These are phyloP conservation scores for Yarrowia sp. DNA, from an alignment of 805 yeast genomes.

Conservation along the genomic window DNA sequence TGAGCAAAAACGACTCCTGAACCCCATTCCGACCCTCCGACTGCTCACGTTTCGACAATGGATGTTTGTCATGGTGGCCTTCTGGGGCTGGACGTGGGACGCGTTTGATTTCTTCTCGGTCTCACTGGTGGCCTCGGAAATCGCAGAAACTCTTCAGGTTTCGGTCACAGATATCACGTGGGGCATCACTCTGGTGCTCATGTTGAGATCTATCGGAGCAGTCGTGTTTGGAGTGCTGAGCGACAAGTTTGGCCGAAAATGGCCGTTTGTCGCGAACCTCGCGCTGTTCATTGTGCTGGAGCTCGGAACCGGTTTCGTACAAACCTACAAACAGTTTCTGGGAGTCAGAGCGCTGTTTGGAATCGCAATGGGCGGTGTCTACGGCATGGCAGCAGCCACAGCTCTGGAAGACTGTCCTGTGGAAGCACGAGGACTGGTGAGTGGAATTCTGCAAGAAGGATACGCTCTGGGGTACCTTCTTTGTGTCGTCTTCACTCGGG, in stretches of 20 bases:
- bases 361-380: conserved; percentile 11
- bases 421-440: not conserved
- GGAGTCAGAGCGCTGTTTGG: conserved; percentile 11
- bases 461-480: not conserved
- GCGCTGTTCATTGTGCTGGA: not conserved
- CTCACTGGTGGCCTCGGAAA: not conserved
- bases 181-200: conserved; percentile 3
- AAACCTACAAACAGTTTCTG: conserved; percentile 2
- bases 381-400: conserved; percentile 10
- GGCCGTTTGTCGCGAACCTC: conserved; percentile 2
- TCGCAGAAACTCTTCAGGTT: not conserved
- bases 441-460: conserved; percentile 1
- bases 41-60: not conserved
- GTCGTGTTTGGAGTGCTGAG: not conserved
- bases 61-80: conserved; percentile 2
- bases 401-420: conserved; percentile 21
- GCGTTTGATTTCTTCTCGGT: conserved; percentile 11
- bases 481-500: conserved; percentile 1
- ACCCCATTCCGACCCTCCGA: not conserved
- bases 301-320: not conserved
- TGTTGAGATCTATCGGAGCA: conserved; percentile 3
- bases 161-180: conserved; percentile 9
- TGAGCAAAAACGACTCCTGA: not conserved
- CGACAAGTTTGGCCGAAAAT: conserved; percentile 9
- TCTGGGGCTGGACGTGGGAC: conserved; percentile 19